Base-by-base conservation (phyloP, 495 filamentous ascomycete species). In the Rhizodiscina lignyota region DNA sequence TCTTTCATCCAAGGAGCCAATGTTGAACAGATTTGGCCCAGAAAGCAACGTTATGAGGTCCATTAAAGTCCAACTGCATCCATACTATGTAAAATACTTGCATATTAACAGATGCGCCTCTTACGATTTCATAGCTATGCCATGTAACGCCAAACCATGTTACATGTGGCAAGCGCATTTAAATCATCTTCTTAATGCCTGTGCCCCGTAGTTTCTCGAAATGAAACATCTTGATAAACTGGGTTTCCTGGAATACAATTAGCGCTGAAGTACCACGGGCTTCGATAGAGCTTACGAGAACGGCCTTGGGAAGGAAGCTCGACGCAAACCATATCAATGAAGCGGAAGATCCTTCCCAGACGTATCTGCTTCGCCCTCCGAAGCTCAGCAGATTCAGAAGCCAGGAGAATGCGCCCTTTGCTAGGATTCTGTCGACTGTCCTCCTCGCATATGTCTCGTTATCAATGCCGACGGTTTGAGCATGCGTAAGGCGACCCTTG, bases 391-490 rank as follows among this genome's bases (percentile, higher is more conserved):
- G n/a, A n/a, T n/a, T n/a, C n/a, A n/a, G n/a, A n/a, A n/a, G n/a
- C n/a, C n/a, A n/a, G n/a, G n/a, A n/a, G n/a, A n/a, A 66, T 22
- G 61, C 55, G 46, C 60, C 61, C 18, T 52, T 54, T 13, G 55
- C 54, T 37, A 75, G 44, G 12, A 74, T 59, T 37, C 72, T 60
- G 5, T 39, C 41, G 2, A 78, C 74, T 4, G 76, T 70, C 19
- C 61, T 62, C 27, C 50, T 48, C 1, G 74, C 74, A 56, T 77
- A 79, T 16, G 39, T 44, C 4, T 59, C 51, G 32, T 59, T 54
- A 3, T 57, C 40, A 64, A 74, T 71, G 0, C 63, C 67, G 18
- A 59, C 58, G 19, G 66, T 51, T 48, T 77, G 73, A 37, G 66
- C 70, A 50, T 77, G 67, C 24, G 39, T 60, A 30, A 70, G 56